phyloP scores from a whole-genome alignment of 1,139 yeast species.

The Scheffersomyces quercinus region DNA sequence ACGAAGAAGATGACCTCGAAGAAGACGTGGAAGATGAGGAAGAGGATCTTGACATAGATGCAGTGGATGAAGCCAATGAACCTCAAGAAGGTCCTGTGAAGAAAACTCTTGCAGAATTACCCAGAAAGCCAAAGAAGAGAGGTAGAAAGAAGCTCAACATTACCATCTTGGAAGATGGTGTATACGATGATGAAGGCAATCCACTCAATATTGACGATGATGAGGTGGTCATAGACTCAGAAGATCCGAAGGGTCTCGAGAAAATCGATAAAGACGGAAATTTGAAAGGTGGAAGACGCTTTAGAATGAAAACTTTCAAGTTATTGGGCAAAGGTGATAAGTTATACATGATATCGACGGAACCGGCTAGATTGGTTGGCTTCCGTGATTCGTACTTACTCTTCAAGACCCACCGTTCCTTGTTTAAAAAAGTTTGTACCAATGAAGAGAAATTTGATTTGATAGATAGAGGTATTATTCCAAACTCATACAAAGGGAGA shows the following conservation, averaged over 20 bases:
- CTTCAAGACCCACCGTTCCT: conserved; percentile 77
- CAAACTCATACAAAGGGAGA: conserved; percentile 89
- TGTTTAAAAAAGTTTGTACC: conserved; percentile 73
- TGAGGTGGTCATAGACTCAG: conserved; percentile 73
- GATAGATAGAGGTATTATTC: conserved; percentile 78
- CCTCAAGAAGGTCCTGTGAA: conserved; percentile 11
- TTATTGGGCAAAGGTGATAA: conserved; percentile 71
- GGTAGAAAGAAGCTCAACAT: conserved; percentile 49
- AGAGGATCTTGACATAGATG: conserved; percentile 12
- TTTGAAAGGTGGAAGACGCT: conserved; percentile 74
- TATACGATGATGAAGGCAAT: conserved; percentile 52
- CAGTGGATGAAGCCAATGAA: conserved; percentile 18
- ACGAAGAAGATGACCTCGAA: conserved; percentile 5
- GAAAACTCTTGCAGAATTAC: conserved; percentile 12
- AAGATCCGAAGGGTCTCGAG: conserved; percentile 76
- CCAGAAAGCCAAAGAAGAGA: conserved; percentile 45
- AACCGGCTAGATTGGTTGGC: conserved; percentile 93
- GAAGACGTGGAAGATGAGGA: conserved; percentile 21
- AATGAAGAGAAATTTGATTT: conserved; percentile 82
- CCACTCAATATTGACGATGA: conserved; percentile 64
- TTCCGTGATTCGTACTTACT: conserved; percentile 89
- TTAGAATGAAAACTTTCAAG: conserved; percentile 79
- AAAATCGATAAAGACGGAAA: conserved; percentile 73
- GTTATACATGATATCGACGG: conserved; percentile 88
- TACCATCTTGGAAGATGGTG: conserved; percentile 38